Base-by-base conservation (phyloP, 2,329 filamentous ascomycete genomes). In the Trichoderma polysporum region DNA sequence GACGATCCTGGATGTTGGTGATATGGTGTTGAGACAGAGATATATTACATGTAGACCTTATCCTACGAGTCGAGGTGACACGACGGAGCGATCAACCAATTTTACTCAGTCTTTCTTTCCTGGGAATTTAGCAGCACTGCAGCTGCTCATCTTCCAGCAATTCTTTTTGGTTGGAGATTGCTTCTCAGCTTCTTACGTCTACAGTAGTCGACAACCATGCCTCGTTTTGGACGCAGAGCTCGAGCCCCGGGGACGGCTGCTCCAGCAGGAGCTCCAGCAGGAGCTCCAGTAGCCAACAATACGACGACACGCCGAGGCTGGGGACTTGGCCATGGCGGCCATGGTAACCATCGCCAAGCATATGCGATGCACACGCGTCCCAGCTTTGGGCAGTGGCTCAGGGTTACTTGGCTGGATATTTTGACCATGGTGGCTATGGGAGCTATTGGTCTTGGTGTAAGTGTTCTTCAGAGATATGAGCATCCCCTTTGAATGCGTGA, bases 331-430 rank as follows among this genome's bases (percentile, higher is more conserved):
- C 50, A 22, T 56, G 19, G 58, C 27, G 49, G 33, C 15, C 41
- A 17, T 22, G 17, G 4, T 2, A 27, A 19, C 31, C 47, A 50
- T 12, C 47, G 35, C 19, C 17, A 41, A 17, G 17, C 76, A 0
- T 80, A 80, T 66, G 74, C 79, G 64, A 85, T 87, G 82, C 79
- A 79, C 1, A 78, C 74, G 2, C 79, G 84, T 12, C 89, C 89
- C 2, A 84, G 79, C 2, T 90, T 92, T 70, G 88, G 89, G 3
- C 87, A 90, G 74, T 92, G 90, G 90, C 75, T 91, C 70, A 90
- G 89, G 76, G 81, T 82, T 9, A 90, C 88, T 4, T 88, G 86
- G 82, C 77, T 91, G 13, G 90, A 92, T 73, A 84, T 92, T 61
- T 60, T 90, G 22, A 90, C 88, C 35, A 91, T 92, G 88, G 79